These are phyloP conservation scores for Peronospora tabacina DNA, from an alignment of 352 stramenopile species.

Conservation along the genomic window DNA sequence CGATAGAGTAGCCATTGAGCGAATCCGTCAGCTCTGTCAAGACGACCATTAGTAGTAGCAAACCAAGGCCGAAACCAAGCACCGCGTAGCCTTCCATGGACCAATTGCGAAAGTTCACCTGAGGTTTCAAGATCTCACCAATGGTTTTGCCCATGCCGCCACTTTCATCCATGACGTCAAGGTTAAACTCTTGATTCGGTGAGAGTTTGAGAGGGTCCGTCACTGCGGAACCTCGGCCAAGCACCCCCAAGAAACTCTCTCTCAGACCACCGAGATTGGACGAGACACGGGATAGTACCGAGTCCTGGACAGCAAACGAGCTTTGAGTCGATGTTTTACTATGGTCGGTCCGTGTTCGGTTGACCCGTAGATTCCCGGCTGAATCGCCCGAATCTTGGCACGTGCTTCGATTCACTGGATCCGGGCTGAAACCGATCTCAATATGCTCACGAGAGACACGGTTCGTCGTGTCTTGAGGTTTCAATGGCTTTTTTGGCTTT, in stretches of 20 bases:
- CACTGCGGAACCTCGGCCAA: slow-evolving; percentile 13
- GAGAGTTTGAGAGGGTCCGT: slow-evolving; percentile 57
- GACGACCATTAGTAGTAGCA: slow-evolving; percentile 35
- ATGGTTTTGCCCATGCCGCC: slow-evolving; percentile 53
- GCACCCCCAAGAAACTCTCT: slow-evolving; percentile 57
- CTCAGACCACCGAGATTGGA: slow-evolving; percentile 35
- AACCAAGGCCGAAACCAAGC: slow-evolving; percentile 31
- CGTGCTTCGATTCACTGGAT: slow-evolving; percentile 14
- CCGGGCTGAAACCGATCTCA: neutral
- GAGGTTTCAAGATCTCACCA: slow-evolving; percentile 47
- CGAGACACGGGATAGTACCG: slow-evolving; percentile 37
- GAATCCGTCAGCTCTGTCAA: slow-evolving; percentile 29
- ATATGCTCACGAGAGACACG: slow-evolving; percentile 27
- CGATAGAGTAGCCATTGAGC: slow-evolving; percentile 84
- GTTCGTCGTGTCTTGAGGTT: slow-evolving; percentile 12
- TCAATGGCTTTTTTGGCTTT: slow-evolving; percentile 9
- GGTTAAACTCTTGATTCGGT: slow-evolving; percentile 57
- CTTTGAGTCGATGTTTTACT: slow-evolving; percentile 35
- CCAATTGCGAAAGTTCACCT: slow-evolving; percentile 39
- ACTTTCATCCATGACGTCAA: slow-evolving; percentile 70
- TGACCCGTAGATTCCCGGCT: slow-evolving; percentile 23
- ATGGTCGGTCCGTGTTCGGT: slow-evolving; percentile 18
- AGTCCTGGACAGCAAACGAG: slow-evolving; percentile 30
- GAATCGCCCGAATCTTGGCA: slow-evolving; percentile 25
- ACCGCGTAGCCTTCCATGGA: slow-evolving; percentile 43